Conservation (phyloP, 768 basidiomycete genomes). For the Auriscalpium orientale region DNA sequence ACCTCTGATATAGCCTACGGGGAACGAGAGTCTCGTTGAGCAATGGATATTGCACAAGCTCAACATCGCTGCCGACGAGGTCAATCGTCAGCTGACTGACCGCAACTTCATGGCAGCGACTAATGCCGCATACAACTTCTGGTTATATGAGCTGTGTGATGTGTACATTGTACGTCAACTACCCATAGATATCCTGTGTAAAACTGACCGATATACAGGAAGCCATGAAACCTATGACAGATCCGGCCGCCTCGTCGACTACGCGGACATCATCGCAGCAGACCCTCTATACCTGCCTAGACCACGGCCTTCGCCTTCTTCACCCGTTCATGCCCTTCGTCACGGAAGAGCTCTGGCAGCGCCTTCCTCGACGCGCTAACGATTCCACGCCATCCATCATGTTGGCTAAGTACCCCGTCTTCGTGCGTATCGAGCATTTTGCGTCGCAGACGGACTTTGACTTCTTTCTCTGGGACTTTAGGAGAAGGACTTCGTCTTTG, state of each 20-base stretch:
- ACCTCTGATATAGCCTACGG: constrained; percentile 54
- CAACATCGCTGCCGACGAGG: constrained; percentile 67
- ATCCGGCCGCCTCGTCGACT: constrained; percentile 54
- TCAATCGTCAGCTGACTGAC: constrained; percentile 66
- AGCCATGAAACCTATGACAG: constrained; percentile 98
- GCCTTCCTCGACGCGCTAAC: constrained; percentile 77
- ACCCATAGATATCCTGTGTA: not conserved
- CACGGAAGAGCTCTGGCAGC: constrained; percentile 98
- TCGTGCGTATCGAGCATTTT: constrained; percentile 40
- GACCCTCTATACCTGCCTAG: constrained; percentile 91
- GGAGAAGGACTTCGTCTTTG: constrained; percentile 55
- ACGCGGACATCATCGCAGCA: constrained; percentile 83
- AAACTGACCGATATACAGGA: constrained; percentile 47
- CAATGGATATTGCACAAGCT: constrained; percentile 94
- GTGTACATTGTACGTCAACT: constrained; percentile 78
- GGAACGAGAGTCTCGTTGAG: constrained; percentile 87
- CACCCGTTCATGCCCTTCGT: constrained; percentile 99
- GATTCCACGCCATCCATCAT: constrained; percentile 85
- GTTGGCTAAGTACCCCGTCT: constrained; percentile 75
- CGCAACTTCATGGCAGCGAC: constrained; percentile 95
- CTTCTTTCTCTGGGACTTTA: constrained; percentile 19
- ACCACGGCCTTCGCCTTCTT: constrained; percentile 79
- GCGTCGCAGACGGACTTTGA: not conserved
- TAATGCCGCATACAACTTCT: constrained; percentile 80
- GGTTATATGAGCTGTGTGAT: constrained; percentile 98